phyloP scores from a whole-genome alignment of 306 rosid species.

The Hippophae tibetana region DNA sequence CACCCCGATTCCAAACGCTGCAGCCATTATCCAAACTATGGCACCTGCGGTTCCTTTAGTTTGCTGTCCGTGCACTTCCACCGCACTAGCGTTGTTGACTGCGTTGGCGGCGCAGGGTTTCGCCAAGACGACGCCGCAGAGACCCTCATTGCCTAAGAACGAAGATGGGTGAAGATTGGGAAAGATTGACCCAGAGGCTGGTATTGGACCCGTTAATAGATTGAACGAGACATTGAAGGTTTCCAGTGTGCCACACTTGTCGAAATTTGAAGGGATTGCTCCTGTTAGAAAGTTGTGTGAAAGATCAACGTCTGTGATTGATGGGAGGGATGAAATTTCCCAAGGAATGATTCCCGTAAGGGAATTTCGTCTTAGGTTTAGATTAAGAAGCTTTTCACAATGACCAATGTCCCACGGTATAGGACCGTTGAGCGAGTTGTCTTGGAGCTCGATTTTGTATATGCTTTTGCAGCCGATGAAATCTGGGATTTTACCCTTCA shows the following conservation, averaged over 20 bases:
- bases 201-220: constrained; percentile 66
- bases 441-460: constrained; percentile 62
- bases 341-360: constrained; percentile 85
- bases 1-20: constrained; percentile 80
- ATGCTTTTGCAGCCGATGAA: constrained; percentile 51
- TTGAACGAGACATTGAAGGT: constrained; percentile 76
- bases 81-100: constrained; percentile 9
- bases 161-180: constrained; percentile 63
- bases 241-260: constrained; percentile 57
- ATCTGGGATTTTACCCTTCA: constrained; percentile 62
- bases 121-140: constrained; percentile 52
- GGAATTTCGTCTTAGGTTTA: constrained; percentile 55
- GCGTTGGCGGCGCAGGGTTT: constrained; percentile 55
- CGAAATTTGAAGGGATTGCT: constrained; percentile 69
- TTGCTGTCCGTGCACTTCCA: constrained; percentile 32
- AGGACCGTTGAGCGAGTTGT: constrained; percentile 39
- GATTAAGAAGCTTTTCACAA: constrained; percentile 50
- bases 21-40: constrained; percentile 77
- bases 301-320: constrained; percentile 75
- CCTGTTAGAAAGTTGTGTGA: constrained; percentile 76
- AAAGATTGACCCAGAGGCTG: constrained; percentile 49
- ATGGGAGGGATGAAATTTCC: constrained; percentile 76
- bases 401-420: constrained; percentile 87
- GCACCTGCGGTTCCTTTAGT: constrained; percentile 73
- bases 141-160: constrained; percentile 61